Evolutionary conservation across 352 stramenopile species (phyloP).

Genomic region (Phytopythium vexans): DNA sequence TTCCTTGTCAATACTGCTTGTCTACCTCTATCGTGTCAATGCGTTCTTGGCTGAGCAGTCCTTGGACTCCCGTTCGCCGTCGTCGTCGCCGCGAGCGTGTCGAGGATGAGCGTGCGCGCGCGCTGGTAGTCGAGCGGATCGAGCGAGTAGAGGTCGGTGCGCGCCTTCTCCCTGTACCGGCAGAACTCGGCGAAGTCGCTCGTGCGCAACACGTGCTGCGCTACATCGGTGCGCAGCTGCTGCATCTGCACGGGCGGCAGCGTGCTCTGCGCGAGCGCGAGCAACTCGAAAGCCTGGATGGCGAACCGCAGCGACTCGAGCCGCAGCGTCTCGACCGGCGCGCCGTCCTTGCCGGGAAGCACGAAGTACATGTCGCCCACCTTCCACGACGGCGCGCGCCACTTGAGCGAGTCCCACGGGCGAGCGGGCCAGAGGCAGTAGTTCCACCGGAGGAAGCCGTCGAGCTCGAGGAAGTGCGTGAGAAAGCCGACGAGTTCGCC

Average conservation of each 20-base stretch:
- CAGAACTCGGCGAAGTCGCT: conserved; percentile 57
- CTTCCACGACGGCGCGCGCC: conserved; percentile 62
- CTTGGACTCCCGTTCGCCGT: too few species aligned
- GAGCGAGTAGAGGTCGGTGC: conserved; percentile 64
- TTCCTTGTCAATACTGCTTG: too few species aligned
- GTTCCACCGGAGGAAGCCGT: conserved; percentile 83
- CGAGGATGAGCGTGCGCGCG: conserved; percentile 54
- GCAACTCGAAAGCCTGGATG: conserved; percentile 61
- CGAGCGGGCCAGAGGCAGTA: conserved; percentile 66
- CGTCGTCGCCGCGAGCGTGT: conserved; percentile 36
- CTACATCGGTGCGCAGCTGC: conserved; percentile 47
- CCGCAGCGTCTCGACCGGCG: conserved; percentile 65
- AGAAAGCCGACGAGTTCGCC: conserved; percentile 73
- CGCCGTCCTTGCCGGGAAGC: conserved; percentile 54
- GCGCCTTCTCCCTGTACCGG: conserved; percentile 11
- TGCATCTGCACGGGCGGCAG: conserved; percentile 41
- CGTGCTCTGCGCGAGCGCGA: conserved; percentile 38
- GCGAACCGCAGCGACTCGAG: conserved; percentile 69
- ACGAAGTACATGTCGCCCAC: conserved; percentile 87
- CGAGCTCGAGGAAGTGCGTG: conserved; percentile 73
- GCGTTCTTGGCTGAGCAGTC: background rate
- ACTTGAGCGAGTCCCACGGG: conserved; percentile 61
- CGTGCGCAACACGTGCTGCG: conserved; percentile 55
- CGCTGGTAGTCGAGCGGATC: conserved; percentile 66
- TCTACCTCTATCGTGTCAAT: background rate